Conservation (phyloP, 2,329 filamentous ascomycete species). For the Botryosphaeria dothidea region DNA sequence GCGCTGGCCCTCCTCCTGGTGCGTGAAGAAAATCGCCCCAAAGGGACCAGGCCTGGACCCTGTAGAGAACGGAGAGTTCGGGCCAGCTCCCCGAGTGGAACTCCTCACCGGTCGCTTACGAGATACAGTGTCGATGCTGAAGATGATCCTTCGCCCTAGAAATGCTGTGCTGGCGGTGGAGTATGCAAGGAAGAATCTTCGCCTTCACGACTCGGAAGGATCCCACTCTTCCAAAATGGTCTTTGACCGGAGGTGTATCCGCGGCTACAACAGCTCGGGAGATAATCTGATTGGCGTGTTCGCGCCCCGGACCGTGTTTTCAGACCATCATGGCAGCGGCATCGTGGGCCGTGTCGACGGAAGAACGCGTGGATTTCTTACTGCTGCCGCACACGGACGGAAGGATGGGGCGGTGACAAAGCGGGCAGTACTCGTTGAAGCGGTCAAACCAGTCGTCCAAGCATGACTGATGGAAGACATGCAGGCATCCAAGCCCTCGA, state of each 20-base stretch:
- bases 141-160: background rate
- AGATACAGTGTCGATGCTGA: background rate
- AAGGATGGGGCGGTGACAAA: slow-evolving; percentile 40
- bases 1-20: slow-evolving; percentile 2
- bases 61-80: background rate
- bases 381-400: slow-evolving; percentile 20
- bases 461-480: slow-evolving; percentile 39
- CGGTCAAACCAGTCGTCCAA: slow-evolving; percentile 40
- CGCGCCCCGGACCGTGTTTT: background rate
- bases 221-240: background rate
- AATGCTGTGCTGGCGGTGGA: slow-evolving; percentile 4
- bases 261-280: background rate
- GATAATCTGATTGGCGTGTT: background rate
- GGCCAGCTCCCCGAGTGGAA: background rate
- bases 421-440: slow-evolving; percentile 40
- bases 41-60: background rate
- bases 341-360: slow-evolving; percentile 10
- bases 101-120: slow-evolving; percentile 9
- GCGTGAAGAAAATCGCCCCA: background rate
- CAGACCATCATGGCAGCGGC: slow-evolving; percentile 17
- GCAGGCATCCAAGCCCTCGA: slow-evolving; percentile 35
- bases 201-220: background rate
- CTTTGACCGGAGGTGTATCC: background rate
- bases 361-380: slow-evolving; percentile 1
- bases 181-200: slow-evolving; percentile 5